Percentiles rank a stretch among this genome's conserved stretches.
These are phyloP conservation scores for Dactylellina cionopaga DNA, from an alignment of 2,329 filamentous ascomycete species.

Conservation along the genomic window DNA sequence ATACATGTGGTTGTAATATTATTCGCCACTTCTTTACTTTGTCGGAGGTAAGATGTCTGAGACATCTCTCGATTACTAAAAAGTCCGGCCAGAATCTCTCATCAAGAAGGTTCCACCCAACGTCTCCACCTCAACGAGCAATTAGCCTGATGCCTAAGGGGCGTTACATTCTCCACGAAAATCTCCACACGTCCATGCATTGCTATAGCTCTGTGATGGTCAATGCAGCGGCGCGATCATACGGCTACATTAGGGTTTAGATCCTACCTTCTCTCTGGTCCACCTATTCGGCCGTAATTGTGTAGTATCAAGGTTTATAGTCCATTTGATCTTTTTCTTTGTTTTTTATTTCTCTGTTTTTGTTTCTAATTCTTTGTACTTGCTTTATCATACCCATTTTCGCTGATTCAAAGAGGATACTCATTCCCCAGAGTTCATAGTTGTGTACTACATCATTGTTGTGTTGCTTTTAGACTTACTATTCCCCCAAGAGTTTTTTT, in stretches of 20 bases:
- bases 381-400: conserved; percentile 4
- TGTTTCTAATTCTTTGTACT: conserved; percentile 20
- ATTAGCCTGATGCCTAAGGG: conserved; percentile 47
- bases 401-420: neutral
- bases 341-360: conserved; percentile 11
- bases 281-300: neutral
- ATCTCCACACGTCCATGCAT: conserved; percentile 20
- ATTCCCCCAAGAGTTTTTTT: neutral
- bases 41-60: conserved; percentile 51
- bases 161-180: conserved; percentile 40
- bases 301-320: conserved; percentile 34
- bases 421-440: neutral
- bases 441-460: conserved; percentile 5
- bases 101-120: conserved; percentile 35
- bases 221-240: conserved; percentile 12
- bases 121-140: conserved; percentile 32
- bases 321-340: conserved; percentile 41
- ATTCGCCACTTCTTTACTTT: conserved; percentile 5
- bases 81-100: conserved; percentile 26
- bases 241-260: conserved; percentile 3
- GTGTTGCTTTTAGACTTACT: conserved; percentile 24
- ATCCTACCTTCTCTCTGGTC: neutral
- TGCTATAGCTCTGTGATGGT: conserved; percentile 16
- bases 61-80: conserved; percentile 52
- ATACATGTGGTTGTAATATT: conserved; percentile 46